Percentiles rank a stretch among this genome's conserved stretches.
phyloP scores from a whole-genome alignment of 2,329 filamentous ascomycete genomes.

The Aspergillus sp. region DNA sequence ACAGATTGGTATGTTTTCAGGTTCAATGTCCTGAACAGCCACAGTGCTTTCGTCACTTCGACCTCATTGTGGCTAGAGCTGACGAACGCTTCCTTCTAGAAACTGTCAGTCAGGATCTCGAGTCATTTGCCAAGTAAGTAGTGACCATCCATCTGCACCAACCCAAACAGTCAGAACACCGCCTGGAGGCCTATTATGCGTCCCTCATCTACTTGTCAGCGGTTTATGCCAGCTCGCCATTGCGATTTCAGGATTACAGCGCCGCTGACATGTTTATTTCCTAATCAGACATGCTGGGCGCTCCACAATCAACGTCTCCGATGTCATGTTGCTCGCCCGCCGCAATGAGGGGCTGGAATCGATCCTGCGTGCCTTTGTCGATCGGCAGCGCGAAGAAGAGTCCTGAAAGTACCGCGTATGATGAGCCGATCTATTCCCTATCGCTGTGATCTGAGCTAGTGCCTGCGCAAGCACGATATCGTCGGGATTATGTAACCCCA shows the following conservation, averaged over 20 bases:
- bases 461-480: background rate
- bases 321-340: conserved; percentile 82
- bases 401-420: conserved; percentile 14
- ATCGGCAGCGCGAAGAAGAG: conserved; percentile 28
- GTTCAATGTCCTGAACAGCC: background rate
- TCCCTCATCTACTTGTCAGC: no score
- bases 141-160: background rate
- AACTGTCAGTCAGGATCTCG: conserved; percentile 59
- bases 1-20: conserved; percentile 67
- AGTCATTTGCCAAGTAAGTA: conserved; percentile 59
- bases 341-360: conserved; percentile 81
- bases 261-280: conserved; percentile 22
- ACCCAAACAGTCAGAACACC: no score
- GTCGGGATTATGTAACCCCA: background rate
- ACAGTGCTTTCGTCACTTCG: background rate
- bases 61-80: conserved; percentile 6
- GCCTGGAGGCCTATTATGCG: no score
- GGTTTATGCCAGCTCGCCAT: background rate
- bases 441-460: background rate
- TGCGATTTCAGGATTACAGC: background rate
- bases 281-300: conserved; percentile 73
- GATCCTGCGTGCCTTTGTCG: conserved; percentile 57
- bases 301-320: conserved; percentile 75
- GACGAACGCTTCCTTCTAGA: conserved; percentile 38
- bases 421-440: background rate